These are phyloP conservation scores for Cubamyces sp. DNA, from an alignment of 768 basidiomycete genomes.

Conservation along the genomic window DNA sequence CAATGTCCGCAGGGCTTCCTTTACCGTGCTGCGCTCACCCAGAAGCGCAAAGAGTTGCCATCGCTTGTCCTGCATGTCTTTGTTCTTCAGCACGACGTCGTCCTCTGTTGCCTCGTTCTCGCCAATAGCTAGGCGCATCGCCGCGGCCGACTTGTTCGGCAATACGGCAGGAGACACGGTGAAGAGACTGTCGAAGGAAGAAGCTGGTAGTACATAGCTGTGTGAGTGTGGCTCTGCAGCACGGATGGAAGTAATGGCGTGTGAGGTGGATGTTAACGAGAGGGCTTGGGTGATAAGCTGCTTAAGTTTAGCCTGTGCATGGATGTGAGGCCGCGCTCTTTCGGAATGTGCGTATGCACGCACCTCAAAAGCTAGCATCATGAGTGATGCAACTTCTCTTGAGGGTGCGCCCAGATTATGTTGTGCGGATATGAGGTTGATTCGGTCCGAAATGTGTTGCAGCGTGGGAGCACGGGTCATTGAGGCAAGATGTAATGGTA, in stretches of 20 bases:
- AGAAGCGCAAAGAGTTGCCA: slow-evolving; percentile 82
- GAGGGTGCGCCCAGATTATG: slow-evolving; percentile 66
- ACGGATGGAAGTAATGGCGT: slow-evolving; percentile 75
- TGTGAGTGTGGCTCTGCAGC: slow-evolving; percentile 50
- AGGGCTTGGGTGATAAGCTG: slow-evolving; percentile 82
- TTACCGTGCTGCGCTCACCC: slow-evolving; percentile 72
- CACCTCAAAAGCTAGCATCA: slow-evolving; percentile 82
- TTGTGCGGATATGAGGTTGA: slow-evolving; percentile 82
- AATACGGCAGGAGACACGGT: slow-evolving; percentile 75
- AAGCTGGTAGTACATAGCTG: slow-evolving; percentile 56
- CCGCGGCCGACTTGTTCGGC: slow-evolving; percentile 80
- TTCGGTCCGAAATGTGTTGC: slow-evolving; percentile 77
- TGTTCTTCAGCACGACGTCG: slow-evolving; percentile 54
- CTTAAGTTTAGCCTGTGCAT: slow-evolving; percentile 72
- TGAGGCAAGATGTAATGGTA: slow-evolving; percentile 75
- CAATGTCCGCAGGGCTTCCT: slow-evolving; percentile 54
- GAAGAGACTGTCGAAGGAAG: slow-evolving; percentile 79
- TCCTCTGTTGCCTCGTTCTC: slow-evolving; percentile 57
- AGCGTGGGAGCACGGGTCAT: slow-evolving; percentile 72
- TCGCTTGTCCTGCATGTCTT: slow-evolving; percentile 65
- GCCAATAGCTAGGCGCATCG: slow-evolving; percentile 66
- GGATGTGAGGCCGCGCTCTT: not conserved
- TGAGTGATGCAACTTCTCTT: slow-evolving; percentile 64
- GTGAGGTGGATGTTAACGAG: slow-evolving; percentile 74
- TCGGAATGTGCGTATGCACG: slow-evolving; percentile 17